These are phyloP conservation scores for Geotrichum candidum DNA, from an alignment of 1,139 yeast genomes.

Conservation along the genomic window DNA sequence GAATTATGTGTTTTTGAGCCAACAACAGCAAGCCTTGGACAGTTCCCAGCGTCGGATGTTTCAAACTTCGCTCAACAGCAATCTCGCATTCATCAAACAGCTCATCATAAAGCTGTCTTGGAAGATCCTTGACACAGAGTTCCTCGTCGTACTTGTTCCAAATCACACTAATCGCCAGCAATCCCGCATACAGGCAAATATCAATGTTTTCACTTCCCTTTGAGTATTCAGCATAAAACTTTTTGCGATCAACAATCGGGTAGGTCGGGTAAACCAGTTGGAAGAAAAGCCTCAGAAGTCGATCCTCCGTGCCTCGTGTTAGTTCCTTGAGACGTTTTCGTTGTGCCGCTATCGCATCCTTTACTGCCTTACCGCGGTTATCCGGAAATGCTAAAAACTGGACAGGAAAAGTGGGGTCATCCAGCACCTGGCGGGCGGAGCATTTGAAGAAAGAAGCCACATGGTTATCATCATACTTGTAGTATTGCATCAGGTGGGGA, in stretches of 20 bases:
- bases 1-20: constrained; percentile 31
- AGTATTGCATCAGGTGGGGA: constrained; percentile 32
- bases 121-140: constrained; percentile 34
- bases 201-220: constrained; percentile 30
- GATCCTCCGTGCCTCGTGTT: constrained; percentile 29
- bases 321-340: constrained; percentile 24
- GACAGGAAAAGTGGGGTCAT: constrained; percentile 26
- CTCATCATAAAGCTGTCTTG: constrained; percentile 28
- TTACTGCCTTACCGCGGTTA: constrained; percentile 18
- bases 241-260: constrained; percentile 35
- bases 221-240: constrained; percentile 33
- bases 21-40: constrained; percentile 40
- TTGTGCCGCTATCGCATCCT: constrained; percentile 23
- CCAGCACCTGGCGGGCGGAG: constrained; percentile 30
- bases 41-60: constrained; percentile 40
- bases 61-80: constrained; percentile 33
- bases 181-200: constrained; percentile 33
- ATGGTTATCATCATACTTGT: constrained; percentile 25
- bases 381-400: constrained; percentile 30
- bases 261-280: constrained; percentile 35
- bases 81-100: constrained; percentile 31
- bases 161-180: constrained; percentile 35
- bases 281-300: constrained; percentile 34
- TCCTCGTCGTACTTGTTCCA: constrained; percentile 38
- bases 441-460: constrained; percentile 32